Evolutionary conservation across 257 asterid species (phyloP).

Genomic region (Solanum rostratum): DNA sequence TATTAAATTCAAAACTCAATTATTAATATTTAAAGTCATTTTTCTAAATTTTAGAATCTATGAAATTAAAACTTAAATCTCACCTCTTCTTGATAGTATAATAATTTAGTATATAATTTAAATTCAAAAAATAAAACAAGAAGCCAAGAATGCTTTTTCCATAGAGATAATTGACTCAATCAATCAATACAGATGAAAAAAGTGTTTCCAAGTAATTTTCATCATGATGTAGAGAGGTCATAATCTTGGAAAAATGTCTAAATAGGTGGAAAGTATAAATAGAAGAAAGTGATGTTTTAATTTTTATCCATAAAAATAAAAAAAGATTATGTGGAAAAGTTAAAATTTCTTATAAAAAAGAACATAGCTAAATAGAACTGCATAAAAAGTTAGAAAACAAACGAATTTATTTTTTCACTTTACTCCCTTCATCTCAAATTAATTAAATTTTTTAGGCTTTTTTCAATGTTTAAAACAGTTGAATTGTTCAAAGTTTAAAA

Average conservation of each 20-base stretch:
- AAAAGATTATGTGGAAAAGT: too few species aligned
- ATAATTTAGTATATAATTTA: neutral
- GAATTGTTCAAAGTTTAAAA: too few species aligned
- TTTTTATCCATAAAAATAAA: neutral
- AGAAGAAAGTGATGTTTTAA: neutral
- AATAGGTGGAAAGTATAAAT: too few species aligned
- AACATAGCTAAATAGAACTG: too few species aligned
- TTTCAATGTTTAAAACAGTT: too few species aligned
- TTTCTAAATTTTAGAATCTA: neutral
- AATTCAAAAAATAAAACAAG: neutral
- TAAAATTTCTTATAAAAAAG: too few species aligned
- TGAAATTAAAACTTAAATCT: neutral
- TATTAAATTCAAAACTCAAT: neutral
- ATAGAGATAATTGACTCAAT: neutral
- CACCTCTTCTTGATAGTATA: neutral
- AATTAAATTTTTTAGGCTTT: too few species aligned
- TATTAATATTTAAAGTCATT: neutral
- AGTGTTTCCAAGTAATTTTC: neutral
- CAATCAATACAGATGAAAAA: neutral
- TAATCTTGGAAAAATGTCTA: neutral
- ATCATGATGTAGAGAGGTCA: neutral
- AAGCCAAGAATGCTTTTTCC: neutral
- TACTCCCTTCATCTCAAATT: too few species aligned
- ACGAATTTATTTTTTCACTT: too few species aligned
- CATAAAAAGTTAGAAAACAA: too few species aligned